Evolutionary conservation across 371 early-diverging fungal species (phyloP).

Genomic region (Spraguea lophii): DNA sequence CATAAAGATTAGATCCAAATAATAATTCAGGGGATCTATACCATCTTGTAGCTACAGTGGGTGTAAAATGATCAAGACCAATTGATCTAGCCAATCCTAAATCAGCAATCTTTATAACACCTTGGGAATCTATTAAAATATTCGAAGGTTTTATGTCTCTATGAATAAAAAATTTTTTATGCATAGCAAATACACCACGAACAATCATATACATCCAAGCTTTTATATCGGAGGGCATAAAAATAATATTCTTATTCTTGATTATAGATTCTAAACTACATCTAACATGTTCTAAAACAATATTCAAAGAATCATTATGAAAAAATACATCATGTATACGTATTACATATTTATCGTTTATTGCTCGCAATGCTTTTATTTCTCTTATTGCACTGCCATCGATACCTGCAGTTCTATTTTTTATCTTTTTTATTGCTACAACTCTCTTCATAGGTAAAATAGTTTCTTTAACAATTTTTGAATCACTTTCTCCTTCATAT

Average conservation of each 20-base stretch:
- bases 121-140: conserved; percentile 66
- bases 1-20: conserved; percentile 69
- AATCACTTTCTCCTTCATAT: conserved; percentile 50
- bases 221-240: conserved; percentile 87
- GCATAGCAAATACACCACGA: conserved; percentile 71
- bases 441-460: conserved; percentile 49
- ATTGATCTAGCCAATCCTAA: conserved; percentile 86
- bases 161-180: conserved; percentile 72
- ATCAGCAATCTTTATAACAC: conserved; percentile 88
- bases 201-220: conserved; percentile 90
- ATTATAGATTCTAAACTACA: conserved; percentile 86
- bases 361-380: conserved; percentile 74
- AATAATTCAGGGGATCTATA: conserved; percentile 95
- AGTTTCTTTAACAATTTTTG: conserved; percentile 73
- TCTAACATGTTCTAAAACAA: conserved; percentile 80
- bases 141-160: conserved; percentile 99
- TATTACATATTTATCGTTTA: conserved; percentile 68
- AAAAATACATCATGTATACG: conserved; percentile 70
- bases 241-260: conserved; percentile 67
- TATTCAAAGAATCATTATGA: conserved; percentile 66
- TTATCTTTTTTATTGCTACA: conserved; percentile 47
- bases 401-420: conserved; percentile 47
- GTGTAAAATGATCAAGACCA: conserved; percentile 72
- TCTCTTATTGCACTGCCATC: conserved; percentile 87
- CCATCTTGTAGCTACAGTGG: conserved; percentile 88